Percentiles rank a stretch among this genome's conserved stretches.
These are phyloP conservation scores for Buxus sempervirens DNA, from an alignment of 164 flowering plant genomes.

Conservation along the genomic window DNA sequence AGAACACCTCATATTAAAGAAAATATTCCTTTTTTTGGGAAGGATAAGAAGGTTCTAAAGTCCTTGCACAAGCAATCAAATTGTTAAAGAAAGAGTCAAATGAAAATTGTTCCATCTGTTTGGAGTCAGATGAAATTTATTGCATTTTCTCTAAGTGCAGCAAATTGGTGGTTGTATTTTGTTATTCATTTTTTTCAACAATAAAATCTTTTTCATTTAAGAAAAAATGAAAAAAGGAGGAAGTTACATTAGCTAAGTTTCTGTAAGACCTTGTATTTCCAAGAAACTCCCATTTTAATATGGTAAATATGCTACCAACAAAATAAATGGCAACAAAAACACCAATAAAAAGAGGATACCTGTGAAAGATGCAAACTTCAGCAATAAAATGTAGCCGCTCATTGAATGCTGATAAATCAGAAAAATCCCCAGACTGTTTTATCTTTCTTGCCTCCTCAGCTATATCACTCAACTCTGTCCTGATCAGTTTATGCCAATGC, in stretches of 20 bases:
- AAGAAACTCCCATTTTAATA: not conserved
- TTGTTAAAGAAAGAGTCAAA: too few species aligned
- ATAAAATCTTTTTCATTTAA: too few species aligned
- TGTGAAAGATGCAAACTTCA: slow-evolving; percentile 92
- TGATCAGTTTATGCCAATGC: slow-evolving; percentile 88
- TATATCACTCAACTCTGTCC: slow-evolving; percentile 67
- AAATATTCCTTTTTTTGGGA: too few species aligned
- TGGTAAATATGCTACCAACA: not conserved
- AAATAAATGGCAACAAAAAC: not conserved
- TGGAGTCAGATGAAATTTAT: not conserved
- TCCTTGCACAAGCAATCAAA: too few species aligned
- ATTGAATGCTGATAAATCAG: slow-evolving; percentile 69
- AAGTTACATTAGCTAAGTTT: not conserved
- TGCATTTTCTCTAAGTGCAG: too few species aligned
- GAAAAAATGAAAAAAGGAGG: too few species aligned
- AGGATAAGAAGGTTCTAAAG: too few species aligned
- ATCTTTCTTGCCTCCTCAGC: slow-evolving; percentile 69
- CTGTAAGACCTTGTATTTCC: not conserved
- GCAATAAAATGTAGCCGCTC: slow-evolving; percentile 87
- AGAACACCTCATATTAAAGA: too few species aligned
- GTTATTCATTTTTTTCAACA: not conserved
- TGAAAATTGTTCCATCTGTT: too few species aligned
- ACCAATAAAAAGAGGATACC: slow-evolving; percentile 48
- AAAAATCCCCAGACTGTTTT: slow-evolving; percentile 67
- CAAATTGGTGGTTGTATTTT: not conserved